A percentile compares a stretch with the other conserved stretches of the same genome.
phyloP scores from a whole-genome alignment of 768 basidiomycete species.

The Auricularia auricula-judae region DNA sequence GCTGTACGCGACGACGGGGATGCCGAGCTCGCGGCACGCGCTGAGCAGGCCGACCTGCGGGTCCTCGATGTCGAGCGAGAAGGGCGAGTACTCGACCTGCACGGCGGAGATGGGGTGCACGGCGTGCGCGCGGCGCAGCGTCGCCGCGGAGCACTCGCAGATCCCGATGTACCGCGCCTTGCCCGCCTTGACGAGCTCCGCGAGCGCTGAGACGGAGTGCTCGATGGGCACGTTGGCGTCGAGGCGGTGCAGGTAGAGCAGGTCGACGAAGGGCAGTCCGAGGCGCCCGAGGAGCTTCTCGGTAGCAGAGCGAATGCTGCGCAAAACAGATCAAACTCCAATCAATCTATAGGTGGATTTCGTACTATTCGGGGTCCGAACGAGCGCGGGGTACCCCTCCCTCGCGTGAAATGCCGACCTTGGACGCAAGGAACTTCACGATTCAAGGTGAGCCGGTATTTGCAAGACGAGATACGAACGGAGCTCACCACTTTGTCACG shows the following conservation, averaged over 20 bases:
- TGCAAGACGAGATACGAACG: not conserved
- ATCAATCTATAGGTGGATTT: not conserved
- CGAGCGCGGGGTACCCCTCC: too few species aligned
- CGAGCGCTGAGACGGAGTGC: constrained; percentile 9
- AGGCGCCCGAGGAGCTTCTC: not conserved
- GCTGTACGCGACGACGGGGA: constrained; percentile 8
- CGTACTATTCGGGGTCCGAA: too few species aligned
- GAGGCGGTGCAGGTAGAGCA: constrained; percentile 9
- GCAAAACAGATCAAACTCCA: not conserved
- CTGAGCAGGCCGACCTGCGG: constrained; percentile 10
- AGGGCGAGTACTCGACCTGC: constrained; percentile 11
- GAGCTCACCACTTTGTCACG: not conserved
- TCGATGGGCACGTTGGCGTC: constrained; percentile 15
- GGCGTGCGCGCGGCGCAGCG: constrained; percentile 33
- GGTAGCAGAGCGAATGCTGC: not conserved
- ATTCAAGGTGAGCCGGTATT: too few species aligned
- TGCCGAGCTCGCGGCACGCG: constrained; percentile 11
- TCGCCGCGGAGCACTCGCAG: constrained; percentile 36
- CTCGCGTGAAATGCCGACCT: too few species aligned
- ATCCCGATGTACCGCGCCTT: constrained; percentile 43
- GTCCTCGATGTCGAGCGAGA: constrained; percentile 6
- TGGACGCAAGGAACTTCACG: too few species aligned
- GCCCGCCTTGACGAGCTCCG: constrained; percentile 26
- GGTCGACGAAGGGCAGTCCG: not conserved
- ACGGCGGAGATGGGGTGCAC: constrained; percentile 11